phyloP scores from a whole-genome alignment of 148 eudicot species.

The Mesembryanthemum crystallinum region DNA sequence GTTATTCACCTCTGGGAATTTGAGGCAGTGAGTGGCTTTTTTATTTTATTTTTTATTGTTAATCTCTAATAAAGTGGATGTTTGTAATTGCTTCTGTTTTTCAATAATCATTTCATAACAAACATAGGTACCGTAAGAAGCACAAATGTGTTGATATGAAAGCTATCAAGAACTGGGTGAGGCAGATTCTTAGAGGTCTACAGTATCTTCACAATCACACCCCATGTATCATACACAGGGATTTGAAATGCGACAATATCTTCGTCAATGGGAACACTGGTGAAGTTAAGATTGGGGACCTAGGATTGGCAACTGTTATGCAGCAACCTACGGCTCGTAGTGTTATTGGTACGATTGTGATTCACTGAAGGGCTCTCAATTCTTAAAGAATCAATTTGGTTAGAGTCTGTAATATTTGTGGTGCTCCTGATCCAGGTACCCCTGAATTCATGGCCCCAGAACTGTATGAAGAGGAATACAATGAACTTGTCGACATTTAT shows the following conservation, averaged over 20 bases:
- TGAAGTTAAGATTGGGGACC: constrained; percentile 82
- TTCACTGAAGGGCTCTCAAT: background rate
- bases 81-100: background rate
- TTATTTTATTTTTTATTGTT: background rate
- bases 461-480: constrained; percentile 82
- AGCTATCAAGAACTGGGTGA: constrained; percentile 85
- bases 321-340: constrained; percentile 57
- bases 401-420: background rate
- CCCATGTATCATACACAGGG: constrained; percentile 81
- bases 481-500: constrained; percentile 80
- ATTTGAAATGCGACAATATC: constrained; percentile 80
- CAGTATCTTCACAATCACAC: constrained; percentile 61
- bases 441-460: constrained; percentile 98
- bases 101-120: background rate
- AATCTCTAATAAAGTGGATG: background rate
- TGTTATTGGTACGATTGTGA: constrained; percentile 53
- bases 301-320: constrained; percentile 80
- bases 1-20: constrained; percentile 71
- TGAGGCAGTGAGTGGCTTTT: constrained; percentile 87
- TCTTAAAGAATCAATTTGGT: background rate
- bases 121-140: constrained; percentile 63
- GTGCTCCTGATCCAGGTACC: constrained; percentile 47
- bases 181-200: constrained; percentile 77
- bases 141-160: constrained; percentile 59
- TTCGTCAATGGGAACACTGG: constrained; percentile 88